A percentile compares a stretch with the other conserved stretches of the same genome.
Conservation (phyloP, 139 green algal genomes). For the Deuterostichococcus epilithicus region DNA sequence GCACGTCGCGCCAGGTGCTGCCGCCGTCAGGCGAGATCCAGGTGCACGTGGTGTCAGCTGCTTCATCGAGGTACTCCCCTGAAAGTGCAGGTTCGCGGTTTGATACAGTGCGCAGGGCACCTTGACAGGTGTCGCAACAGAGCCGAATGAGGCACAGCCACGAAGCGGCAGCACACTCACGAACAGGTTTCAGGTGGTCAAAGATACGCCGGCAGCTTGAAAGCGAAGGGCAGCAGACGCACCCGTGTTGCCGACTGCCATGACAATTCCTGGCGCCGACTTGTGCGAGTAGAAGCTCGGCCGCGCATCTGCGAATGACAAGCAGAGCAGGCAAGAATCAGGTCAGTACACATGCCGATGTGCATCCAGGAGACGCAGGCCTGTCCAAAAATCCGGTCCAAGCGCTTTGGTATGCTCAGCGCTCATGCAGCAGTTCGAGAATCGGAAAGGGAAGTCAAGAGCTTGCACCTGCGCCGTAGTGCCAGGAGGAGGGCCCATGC, state of each 20-base stretch:
- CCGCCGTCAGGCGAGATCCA: slow-evolving; percentile 85
- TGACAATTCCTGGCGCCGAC: slow-evolving; percentile 79
- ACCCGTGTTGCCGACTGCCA: slow-evolving; percentile 82
- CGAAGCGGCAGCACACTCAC: no score
- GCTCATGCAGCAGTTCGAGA: background rate
- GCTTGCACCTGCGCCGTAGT: slow-evolving; percentile 27
- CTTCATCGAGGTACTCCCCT: slow-evolving; percentile 20
- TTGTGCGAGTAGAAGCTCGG: slow-evolving; percentile 83
- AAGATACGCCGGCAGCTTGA: background rate
- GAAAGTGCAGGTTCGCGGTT: background rate
- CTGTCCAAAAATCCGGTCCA: no score
- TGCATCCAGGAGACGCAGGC: no score
- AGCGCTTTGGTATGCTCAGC: no score
- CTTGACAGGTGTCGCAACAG: no score
- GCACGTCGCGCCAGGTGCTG: slow-evolving; percentile 83
- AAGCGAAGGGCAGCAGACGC: background rate
- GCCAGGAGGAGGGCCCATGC: slow-evolving; percentile 73
- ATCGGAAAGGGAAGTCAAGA: background rate
- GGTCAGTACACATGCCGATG: no score
- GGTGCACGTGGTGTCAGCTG: slow-evolving; percentile 66
- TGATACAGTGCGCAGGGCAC: no score
- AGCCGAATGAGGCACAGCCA: no score
- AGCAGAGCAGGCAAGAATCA: background rate
- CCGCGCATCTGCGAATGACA: slow-evolving; percentile 10
- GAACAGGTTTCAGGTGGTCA: background rate